Evolutionary conservation across 2,329 filamentous ascomycete species (phyloP), one percentile per base, ranked within the genome.

Genomic region (Ramularia collo-cygni): DNA sequence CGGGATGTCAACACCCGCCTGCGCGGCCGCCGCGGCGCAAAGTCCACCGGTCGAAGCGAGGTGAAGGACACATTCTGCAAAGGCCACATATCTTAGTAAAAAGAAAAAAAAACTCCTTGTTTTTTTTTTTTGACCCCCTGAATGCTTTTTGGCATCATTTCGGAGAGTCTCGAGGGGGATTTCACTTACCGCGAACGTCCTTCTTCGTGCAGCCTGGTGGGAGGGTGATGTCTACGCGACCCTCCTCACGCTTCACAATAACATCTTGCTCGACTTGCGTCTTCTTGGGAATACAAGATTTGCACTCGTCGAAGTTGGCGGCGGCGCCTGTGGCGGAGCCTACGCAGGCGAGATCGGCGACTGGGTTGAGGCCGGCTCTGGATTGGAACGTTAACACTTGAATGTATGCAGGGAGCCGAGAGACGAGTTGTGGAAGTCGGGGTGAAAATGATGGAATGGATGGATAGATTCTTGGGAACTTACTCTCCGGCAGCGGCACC

Each of bases 291-390:
- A 46, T 43, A 12, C 35, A 24, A 10, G 6, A 6, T 10, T 24
- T 43, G 43, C 43, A 46, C 26, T 46, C 43, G 14, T 32, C 39
- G 7, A 43, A 26, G 21, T 38, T 39, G 17, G 28, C 35, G 8
- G 43, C 43, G 26, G 43, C 43, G 17, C 43, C 32, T 16, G 39
- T 35, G 8, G 39, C 43, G 17, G 39, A 42, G 16, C 39, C 43
- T 12, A 45, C 21, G 28, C 28, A 31, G 28, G 15, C n/a, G 13
- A 31, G 28, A 13, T 31, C 28, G 3, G 28, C 28, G 8, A 13
- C 28, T 8, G 28, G 28, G 28, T 31, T 13, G n/a, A 31, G 9
- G 28, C 28, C 28, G 13, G 28, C 28, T 24, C 6, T 6, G 10
- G 10, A 24, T 24, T 6, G 21, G 21, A 24, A 24, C 10, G 21